Percentiles rank a stretch among this genome's conserved stretches.
Evolutionary conservation across 805 yeast genomes (phyloP).

Genomic region (Yarrowia hollandica): DNA sequence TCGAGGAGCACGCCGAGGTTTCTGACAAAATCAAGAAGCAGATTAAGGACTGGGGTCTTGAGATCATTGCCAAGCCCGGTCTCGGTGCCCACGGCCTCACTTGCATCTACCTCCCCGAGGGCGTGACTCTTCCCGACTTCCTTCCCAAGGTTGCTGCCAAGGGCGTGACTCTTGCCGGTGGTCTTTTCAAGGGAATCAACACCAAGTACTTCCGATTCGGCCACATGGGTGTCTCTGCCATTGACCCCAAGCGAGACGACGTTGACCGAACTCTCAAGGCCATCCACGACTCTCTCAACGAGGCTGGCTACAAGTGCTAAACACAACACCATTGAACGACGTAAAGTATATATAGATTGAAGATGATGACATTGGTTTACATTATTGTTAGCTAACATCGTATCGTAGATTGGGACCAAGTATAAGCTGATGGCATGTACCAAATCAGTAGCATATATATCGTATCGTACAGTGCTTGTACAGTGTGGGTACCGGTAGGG

Average conservation of each 20-base stretch:
- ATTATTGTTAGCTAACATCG: too few relatives aligned
- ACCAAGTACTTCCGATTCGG: constrained; percentile 89
- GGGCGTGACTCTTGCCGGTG: constrained; percentile 83
- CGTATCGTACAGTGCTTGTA: too few relatives aligned
- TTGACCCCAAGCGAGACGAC: constrained; percentile 56
- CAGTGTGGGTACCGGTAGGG: too few relatives aligned
- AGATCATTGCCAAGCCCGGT: constrained; percentile 60
- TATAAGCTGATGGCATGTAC: too few relatives aligned
- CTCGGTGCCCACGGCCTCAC: constrained; percentile 87
- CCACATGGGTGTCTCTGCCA: constrained; percentile 87
- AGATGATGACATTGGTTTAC: background rate
- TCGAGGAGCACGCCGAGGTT: constrained; percentile 60
- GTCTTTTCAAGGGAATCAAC: constrained; percentile 77
- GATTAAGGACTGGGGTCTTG: constrained; percentile 60
- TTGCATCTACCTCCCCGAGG: constrained; percentile 80
- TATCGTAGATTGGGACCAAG: too few relatives aligned
- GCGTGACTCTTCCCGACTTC: constrained; percentile 66
- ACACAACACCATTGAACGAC: background rate
- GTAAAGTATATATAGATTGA: constrained; percentile 8
- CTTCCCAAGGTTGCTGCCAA: constrained; percentile 56
- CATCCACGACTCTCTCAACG: constrained; percentile 43
- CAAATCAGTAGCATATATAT: too few relatives aligned
- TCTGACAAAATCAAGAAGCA: constrained; percentile 66
- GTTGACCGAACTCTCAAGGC: constrained; percentile 52
- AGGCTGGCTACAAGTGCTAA: constrained; percentile 32